Percentiles rank a stretch among this genome's conserved stretches.
These are phyloP conservation scores for Chrysanthemum seticuspe DNA, from an alignment of 129 eudicot species.

Conservation along the genomic window DNA sequence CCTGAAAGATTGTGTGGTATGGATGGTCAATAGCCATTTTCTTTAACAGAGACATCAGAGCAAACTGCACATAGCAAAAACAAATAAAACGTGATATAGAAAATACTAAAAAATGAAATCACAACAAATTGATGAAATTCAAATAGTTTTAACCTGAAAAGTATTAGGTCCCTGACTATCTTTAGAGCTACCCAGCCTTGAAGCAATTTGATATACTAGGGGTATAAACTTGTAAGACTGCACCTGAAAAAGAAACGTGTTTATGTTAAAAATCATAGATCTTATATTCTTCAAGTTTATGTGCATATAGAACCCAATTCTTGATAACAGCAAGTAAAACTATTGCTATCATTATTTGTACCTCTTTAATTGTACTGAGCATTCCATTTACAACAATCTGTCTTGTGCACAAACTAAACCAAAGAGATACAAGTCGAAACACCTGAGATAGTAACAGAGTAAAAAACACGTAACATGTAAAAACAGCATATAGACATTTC, in stretches of 20 bases:
- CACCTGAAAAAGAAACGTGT: conserved; percentile 49
- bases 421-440: conserved; percentile 92
- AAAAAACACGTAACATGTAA: conserved; percentile 14
- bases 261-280: conserved; percentile 6
- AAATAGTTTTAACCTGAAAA: conserved; percentile 64
- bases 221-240: conserved; percentile 93
- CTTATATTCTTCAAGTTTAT: not conserved
- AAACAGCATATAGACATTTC: not conserved
- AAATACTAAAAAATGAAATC: conserved; percentile 8
- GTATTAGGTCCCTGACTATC: conserved; percentile 67
- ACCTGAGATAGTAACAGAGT: conserved; percentile 50
- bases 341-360: conserved; percentile 23
- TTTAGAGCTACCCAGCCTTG: conserved; percentile 84
- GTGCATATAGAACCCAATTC: not conserved
- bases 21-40: conserved; percentile 97
- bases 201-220: conserved; percentile 96
- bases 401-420: conserved; percentile 77
- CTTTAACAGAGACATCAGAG: conserved; percentile 89
- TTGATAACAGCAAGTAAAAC: not conserved
- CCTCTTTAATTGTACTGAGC: conserved; percentile 83
- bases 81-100: not conserved
- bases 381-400: conserved; percentile 70
- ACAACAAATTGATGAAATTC: conserved; percentile 4
- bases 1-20: conserved; percentile 94
- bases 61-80: conserved; percentile 56